These are phyloP conservation scores for Lasiodiplodia sp. DNA, from an alignment of 2,329 filamentous ascomycete genomes.

Conservation along the genomic window DNA sequence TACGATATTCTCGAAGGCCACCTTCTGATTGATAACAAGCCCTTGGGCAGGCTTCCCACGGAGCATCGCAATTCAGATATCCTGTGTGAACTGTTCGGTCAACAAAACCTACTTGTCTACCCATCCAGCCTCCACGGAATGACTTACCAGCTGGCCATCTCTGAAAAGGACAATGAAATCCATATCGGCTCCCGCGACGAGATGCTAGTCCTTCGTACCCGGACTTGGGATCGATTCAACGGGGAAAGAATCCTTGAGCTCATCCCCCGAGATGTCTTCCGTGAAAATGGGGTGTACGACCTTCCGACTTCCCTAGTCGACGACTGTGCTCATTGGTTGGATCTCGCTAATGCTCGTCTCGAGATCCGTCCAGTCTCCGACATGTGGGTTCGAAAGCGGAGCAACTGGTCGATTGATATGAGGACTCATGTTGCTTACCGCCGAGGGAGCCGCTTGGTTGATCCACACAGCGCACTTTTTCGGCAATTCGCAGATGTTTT, in stretches of 20 bases:
- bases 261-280: constrained; percentile 43
- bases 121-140: constrained; percentile 63
- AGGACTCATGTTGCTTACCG: constrained; percentile 38
- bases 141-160: constrained; percentile 55
- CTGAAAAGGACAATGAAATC: constrained; percentile 52
- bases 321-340: constrained; percentile 67
- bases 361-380: constrained; percentile 59
- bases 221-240: constrained; percentile 6
- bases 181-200: constrained; percentile 61
- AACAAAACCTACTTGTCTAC: constrained; percentile 58
- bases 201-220: constrained; percentile 54
- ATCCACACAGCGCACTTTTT: constrained; percentile 56
- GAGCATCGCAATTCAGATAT: constrained; percentile 54
- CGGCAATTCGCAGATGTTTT: constrained; percentile 55
- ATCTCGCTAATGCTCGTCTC: constrained; percentile 54
- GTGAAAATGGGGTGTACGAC: constrained; percentile 46
- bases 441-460: constrained; percentile 50
- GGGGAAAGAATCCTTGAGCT: constrained; percentile 43
- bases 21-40: constrained; percentile 57
- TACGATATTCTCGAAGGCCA: constrained; percentile 58
- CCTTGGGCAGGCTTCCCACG: constrained; percentile 61
- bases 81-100: constrained; percentile 62
- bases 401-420: constrained; percentile 53
- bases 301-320: constrained; percentile 60
- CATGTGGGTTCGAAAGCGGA: constrained; percentile 49